These are phyloP conservation scores for Discostella stelligera DNA, from an alignment of 352 stramenopile genomes.

Conservation along the genomic window DNA sequence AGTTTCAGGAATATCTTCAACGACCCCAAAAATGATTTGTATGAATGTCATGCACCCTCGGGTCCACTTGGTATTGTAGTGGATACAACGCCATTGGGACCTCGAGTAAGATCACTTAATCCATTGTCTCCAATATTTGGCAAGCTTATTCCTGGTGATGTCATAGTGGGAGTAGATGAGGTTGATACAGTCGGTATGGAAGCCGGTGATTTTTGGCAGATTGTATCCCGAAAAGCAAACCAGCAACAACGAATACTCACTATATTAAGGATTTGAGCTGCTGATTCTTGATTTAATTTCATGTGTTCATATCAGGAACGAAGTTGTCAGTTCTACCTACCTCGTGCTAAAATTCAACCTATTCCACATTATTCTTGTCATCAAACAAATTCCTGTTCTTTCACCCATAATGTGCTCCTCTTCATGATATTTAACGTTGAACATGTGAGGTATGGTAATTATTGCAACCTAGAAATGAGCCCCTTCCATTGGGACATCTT, in stretches of 20 bases:
- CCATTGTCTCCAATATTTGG: conserved; percentile 69
- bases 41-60: conserved; percentile 64
- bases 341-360: too few relatives aligned
- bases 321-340: too few relatives aligned
- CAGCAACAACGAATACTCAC: conserved; percentile 36
- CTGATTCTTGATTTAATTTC: not conserved
- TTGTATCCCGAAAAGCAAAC: conserved; percentile 40
- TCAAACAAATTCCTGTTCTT: too few relatives aligned
- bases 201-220: conserved; percentile 35
- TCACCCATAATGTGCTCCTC: too few relatives aligned
- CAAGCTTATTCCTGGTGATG: conserved; percentile 70
- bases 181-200: conserved; percentile 71
- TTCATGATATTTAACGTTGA: too few relatives aligned
- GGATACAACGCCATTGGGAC: conserved; percentile 73
- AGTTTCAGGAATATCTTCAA: conserved; percentile 38
- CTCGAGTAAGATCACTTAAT: conserved; percentile 73
- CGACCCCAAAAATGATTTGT: conserved; percentile 48
- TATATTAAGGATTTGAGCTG: conserved; percentile 39
- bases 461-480: too few relatives aligned
- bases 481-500: too few relatives aligned
- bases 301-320: not conserved
- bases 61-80: conserved; percentile 80
- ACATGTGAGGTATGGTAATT: too few relatives aligned
- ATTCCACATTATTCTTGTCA: too few relatives aligned
- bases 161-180: conserved; percentile 79